A percentile compares a stretch with the other conserved stretches of the same genome.
phyloP scores from a whole-genome alignment of 2,329 filamentous ascomycete species.

The Apiospora malaysiana region DNA sequence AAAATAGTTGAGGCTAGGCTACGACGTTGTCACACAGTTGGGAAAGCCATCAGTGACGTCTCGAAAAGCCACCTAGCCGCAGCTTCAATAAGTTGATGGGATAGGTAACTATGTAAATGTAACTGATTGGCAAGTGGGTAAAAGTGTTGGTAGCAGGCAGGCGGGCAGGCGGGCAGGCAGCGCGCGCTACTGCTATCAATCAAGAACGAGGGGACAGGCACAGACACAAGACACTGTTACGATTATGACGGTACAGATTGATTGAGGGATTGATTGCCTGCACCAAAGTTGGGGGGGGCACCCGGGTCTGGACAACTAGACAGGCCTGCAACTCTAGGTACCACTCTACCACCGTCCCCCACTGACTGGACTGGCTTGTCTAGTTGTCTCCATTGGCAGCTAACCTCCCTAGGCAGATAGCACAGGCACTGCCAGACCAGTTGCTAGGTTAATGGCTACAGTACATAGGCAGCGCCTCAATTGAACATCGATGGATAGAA shows the following conservation, averaged over 20 bases:
- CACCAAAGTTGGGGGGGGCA: no score
- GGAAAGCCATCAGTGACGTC: slow-evolving; percentile 19
- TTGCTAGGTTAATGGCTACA: no score
- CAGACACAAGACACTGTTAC: no score
- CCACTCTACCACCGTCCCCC: neutral
- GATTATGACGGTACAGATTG: no score
- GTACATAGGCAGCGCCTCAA: neutral
- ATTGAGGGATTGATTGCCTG: no score
- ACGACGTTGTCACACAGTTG: slow-evolving; percentile 15
- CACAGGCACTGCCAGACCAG: neutral
- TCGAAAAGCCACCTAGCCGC: slow-evolving; percentile 17
- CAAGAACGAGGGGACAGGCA: neutral
- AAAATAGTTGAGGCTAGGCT: slow-evolving; percentile 10
- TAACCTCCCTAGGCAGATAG: no score
- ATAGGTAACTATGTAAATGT: no score
- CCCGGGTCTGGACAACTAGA: no score
- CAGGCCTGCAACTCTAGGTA: neutral
- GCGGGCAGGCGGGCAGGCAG: neutral
- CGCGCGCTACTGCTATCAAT: neutral
- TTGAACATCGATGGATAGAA: neutral
- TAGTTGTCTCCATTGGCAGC: neutral
- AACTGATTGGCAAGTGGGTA: slow-evolving; percentile 1
- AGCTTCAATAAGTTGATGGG: slow-evolving; percentile 11
- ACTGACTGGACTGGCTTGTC: neutral
- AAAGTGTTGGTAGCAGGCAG: slow-evolving; percentile 10